Evolutionary conservation across 2,329 filamentous ascomycete species (phyloP).

Genomic region (Penicillium sp.): DNA sequence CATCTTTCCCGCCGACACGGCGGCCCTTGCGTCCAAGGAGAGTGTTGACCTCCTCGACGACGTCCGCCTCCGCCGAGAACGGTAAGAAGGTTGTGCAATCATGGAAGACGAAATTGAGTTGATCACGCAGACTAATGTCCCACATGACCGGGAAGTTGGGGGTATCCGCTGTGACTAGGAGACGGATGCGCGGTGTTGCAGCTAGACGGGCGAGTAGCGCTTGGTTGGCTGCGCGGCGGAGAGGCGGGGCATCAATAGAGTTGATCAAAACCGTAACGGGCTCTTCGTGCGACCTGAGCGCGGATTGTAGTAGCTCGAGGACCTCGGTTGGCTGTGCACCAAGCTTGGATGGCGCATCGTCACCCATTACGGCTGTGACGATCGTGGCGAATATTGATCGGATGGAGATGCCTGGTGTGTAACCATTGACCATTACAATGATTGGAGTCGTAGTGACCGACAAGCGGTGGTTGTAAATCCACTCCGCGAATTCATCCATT

Average conservation of each 20-base stretch:
- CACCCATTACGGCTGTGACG: constrained; percentile 57
- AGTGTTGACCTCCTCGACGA: constrained; percentile 86
- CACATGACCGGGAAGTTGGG: constrained; percentile 85
- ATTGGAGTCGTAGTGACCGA: constrained; percentile 43
- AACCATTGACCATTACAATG: constrained; percentile 86
- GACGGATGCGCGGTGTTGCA: constrained; percentile 66
- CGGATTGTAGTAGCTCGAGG: constrained; percentile 62
- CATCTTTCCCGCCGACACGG: constrained; percentile 82
- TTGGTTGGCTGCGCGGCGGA: constrained; percentile 70
- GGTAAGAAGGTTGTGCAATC: constrained; percentile 87
- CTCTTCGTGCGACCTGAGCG: constrained; percentile 51
- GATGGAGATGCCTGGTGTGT: constrained; percentile 51
- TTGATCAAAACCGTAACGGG: constrained; percentile 72
- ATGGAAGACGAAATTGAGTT: constrained; percentile 86
- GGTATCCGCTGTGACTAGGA: constrained; percentile 81
- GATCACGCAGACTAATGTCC: constrained; percentile 79
- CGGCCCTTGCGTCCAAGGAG: constrained; percentile 77
- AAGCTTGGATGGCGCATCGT: constrained; percentile 48
- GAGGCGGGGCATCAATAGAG: constrained; percentile 75
- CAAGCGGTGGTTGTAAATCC: constrained; percentile 54
- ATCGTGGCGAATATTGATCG: constrained; percentile 57
- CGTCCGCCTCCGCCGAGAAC: constrained; percentile 71
- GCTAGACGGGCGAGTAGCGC: constrained; percentile 73
- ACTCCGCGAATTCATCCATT: constrained; percentile 70
- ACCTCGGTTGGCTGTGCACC: constrained; percentile 67